phyloP scores from a whole-genome alignment of 768 basidiomycete genomes.

The Tricholoma bakamatsutake region DNA sequence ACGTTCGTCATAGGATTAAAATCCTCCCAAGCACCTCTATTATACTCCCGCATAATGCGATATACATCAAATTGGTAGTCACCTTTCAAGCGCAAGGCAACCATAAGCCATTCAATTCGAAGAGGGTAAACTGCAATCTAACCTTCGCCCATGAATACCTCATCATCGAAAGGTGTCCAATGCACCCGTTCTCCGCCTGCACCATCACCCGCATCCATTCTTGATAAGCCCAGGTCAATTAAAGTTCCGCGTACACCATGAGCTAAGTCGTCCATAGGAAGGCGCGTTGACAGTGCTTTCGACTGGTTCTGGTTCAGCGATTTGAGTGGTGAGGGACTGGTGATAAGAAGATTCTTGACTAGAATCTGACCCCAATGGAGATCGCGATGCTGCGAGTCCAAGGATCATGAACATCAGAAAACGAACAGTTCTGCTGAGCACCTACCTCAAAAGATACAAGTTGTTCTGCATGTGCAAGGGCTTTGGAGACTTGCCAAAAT shows the following conservation, averaged over 20 bases:
- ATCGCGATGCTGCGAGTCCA: slow-evolving; percentile 76
- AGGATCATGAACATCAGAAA: not conserved
- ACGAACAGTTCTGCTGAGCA: not conserved
- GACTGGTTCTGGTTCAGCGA: slow-evolving; percentile 28
- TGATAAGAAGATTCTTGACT: slow-evolving; percentile 48
- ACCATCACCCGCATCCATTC: slow-evolving; percentile 61
- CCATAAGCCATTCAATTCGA: not conserved
- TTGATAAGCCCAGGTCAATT: slow-evolving; percentile 91
- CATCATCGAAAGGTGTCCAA: slow-evolving; percentile 83
- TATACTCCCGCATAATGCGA: slow-evolving; percentile 71
- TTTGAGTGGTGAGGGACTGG: slow-evolving; percentile 24
- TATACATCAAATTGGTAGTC: slow-evolving; percentile 96
- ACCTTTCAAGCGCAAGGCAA: slow-evolving; percentile 33
- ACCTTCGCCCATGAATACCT: slow-evolving; percentile 92
- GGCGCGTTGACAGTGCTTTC: slow-evolving; percentile 17
- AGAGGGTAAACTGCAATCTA: slow-evolving; percentile 6
- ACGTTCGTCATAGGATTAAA: slow-evolving; percentile 86
- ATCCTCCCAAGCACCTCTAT: slow-evolving; percentile 60
- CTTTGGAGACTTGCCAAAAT: slow-evolving; percentile 84
- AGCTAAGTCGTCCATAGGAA: slow-evolving; percentile 57
- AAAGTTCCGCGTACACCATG: slow-evolving; percentile 77
- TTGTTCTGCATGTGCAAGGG: slow-evolving; percentile 76
- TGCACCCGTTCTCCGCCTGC: slow-evolving; percentile 42
- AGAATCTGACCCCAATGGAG: slow-evolving; percentile 98
- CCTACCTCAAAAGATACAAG: slow-evolving; percentile 83